phyloP scores from a whole-genome alignment of 2,329 filamentous ascomycete genomes.

The Xylariaceae sp. region DNA sequence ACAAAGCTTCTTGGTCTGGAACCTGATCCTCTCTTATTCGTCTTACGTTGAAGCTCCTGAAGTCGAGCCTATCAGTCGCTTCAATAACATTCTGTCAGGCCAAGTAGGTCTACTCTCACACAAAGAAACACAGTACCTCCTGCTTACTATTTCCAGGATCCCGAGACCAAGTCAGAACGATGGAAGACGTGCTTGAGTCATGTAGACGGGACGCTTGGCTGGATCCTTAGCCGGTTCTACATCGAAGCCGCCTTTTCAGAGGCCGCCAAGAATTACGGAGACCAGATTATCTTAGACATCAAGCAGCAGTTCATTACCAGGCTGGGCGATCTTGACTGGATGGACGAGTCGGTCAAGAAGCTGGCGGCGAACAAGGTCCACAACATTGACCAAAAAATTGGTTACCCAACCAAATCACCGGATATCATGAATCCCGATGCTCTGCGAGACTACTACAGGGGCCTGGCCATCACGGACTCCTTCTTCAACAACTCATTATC shows the following conservation, averaged over 20 bases:
- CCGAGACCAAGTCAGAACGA: slow-evolving; percentile 66
- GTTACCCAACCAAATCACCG: slow-evolving; percentile 67
- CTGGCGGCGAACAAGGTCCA: slow-evolving; percentile 67
- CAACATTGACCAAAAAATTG: slow-evolving; percentile 70
- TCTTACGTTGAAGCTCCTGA: slow-evolving; percentile 64
- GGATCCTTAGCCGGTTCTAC: slow-evolving; percentile 75
- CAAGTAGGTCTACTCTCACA: slow-evolving; percentile 46
- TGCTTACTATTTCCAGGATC: slow-evolving; percentile 50
- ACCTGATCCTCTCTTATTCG: slow-evolving; percentile 61
- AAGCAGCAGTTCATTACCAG: slow-evolving; percentile 66
- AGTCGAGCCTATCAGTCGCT: slow-evolving; percentile 64
- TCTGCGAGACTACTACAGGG: slow-evolving; percentile 60
- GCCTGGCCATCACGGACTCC: slow-evolving; percentile 55
- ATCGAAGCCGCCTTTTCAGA: slow-evolving; percentile 72
- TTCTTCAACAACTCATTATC: slow-evolving; percentile 65
- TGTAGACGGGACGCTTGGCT: slow-evolving; percentile 65
- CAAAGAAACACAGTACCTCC: neutral
- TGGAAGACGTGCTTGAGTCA: slow-evolving; percentile 70
- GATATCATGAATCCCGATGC: slow-evolving; percentile 63
- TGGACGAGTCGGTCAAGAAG: slow-evolving; percentile 68
- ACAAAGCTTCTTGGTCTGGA: slow-evolving; percentile 70
- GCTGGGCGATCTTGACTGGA: slow-evolving; percentile 53
- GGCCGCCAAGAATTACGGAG: slow-evolving; percentile 69
- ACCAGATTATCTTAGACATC: slow-evolving; percentile 74
- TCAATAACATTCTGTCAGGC: slow-evolving; percentile 66